These are phyloP conservation scores for Batkoa obscura DNA, from an alignment of 371 early-diverging fungal species.

Conservation along the genomic window DNA sequence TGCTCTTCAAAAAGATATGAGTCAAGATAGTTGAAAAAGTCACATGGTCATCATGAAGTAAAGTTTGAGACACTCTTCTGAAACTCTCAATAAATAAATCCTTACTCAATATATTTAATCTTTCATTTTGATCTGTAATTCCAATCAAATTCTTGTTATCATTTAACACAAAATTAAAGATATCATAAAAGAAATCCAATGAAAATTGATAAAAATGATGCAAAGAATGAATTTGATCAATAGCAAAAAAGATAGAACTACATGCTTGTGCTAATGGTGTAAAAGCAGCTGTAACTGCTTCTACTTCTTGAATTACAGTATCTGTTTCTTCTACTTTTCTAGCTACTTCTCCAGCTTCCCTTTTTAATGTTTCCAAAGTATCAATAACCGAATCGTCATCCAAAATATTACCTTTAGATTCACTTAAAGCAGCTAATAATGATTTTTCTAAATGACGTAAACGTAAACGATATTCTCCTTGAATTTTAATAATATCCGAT, in stretches of 20 bases:
- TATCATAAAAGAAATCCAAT: conserved; percentile 86
- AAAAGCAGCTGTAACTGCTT: conserved; percentile 70
- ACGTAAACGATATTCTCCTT: conserved; percentile 89
- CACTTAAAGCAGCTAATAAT: conserved; percentile 80
- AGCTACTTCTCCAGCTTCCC: conserved; percentile 86
- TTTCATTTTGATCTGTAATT: conserved; percentile 44
- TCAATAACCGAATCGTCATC: conserved; percentile 91
- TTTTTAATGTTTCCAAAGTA: conserved; percentile 85
- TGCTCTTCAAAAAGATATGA: conserved; percentile 59
- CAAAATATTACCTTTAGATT: conserved; percentile 88
- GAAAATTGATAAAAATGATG: conserved; percentile 96
- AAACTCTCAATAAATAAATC: conserved; percentile 76
- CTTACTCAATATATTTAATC: conserved; percentile 52
- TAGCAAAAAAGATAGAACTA: conserved; percentile 83
- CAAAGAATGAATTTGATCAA: conserved; percentile 79
- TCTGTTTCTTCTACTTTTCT: conserved; percentile 88
- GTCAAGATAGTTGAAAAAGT: conserved; percentile 72
- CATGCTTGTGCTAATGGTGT: conserved; percentile 83
- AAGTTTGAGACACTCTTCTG: conserved; percentile 56
- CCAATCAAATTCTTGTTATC: conserved; percentile 51
- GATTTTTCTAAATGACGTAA: conserved; percentile 86
- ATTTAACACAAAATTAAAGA: conserved; percentile 75
- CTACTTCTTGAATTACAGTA: conserved; percentile 85
- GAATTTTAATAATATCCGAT: conserved; percentile 78
- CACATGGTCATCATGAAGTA: conserved; percentile 84